Evolutionary conservation across 305 asterid species (phyloP).

Genomic region (Andrographis paniculata): DNA sequence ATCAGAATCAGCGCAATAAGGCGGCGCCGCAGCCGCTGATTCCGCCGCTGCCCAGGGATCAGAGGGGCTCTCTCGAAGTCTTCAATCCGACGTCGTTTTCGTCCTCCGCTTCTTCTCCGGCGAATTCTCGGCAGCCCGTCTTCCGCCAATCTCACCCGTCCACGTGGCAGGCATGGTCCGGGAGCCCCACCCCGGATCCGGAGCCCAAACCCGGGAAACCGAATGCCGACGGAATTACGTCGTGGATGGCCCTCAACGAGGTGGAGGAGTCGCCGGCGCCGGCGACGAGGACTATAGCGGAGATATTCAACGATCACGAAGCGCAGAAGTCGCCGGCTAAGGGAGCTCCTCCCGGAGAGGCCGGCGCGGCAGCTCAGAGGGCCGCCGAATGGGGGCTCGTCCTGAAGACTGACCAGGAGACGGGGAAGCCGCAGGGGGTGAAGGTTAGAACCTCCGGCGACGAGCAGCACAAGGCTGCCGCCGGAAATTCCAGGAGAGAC

Average conservation of each 20-base stretch:
- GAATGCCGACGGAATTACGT: constrained; percentile 38
- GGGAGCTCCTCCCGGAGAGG: constrained; percentile 22
- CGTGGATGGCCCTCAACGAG: constrained; percentile 94
- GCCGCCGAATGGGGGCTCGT: constrained; percentile 99
- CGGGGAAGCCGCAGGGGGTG: constrained; percentile 80
- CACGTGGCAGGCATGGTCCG: constrained; percentile 45
- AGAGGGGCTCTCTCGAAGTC: constrained; percentile 80
- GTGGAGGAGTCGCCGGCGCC: constrained; percentile 2
- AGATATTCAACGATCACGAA: constrained; percentile 22
- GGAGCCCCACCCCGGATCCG: constrained; percentile 22
- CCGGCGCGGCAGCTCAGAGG: constrained; percentile 67
- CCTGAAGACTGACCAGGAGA: constrained; percentile 66
- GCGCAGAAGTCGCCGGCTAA: constrained; percentile 12
- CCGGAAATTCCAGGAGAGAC: constrained; percentile 67
- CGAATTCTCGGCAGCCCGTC: constrained; percentile 21
- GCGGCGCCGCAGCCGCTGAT: constrained; percentile 22
- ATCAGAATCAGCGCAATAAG: constrained; percentile 31
- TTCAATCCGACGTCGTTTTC: constrained; percentile 58
- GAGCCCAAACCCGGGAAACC: no score
- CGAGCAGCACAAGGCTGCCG: constrained; percentile 29
- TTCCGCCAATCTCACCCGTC: constrained; percentile 37
- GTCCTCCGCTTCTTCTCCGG: constrained; percentile 15
- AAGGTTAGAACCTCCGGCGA: constrained; percentile 84
- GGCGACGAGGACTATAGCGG: constrained; percentile 19
- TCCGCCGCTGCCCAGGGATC: constrained; percentile 65